Evolutionary conservation across 805 yeast genomes (phyloP).

Genomic region (Kuraishia molischiana): DNA sequence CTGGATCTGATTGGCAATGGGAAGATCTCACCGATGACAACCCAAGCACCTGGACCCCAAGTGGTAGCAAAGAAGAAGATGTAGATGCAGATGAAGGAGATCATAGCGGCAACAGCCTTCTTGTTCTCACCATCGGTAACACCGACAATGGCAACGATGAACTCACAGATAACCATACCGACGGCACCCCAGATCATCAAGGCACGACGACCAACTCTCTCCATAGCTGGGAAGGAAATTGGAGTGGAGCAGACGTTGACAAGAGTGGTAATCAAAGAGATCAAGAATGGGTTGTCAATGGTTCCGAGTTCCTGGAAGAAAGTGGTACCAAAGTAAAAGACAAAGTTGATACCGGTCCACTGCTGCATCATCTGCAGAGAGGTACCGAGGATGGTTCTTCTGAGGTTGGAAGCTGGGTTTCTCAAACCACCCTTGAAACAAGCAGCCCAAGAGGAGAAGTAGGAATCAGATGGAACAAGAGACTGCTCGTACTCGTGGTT

Average conservation of each 20-base stretch:
- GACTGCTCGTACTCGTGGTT: conserved; percentile 36
- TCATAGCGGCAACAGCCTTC: conserved; percentile 21
- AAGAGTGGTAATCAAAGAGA: conserved; percentile 41
- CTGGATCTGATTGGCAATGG: conserved; percentile 70
- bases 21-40: conserved; percentile 47
- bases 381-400: conserved; percentile 34
- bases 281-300: conserved; percentile 35
- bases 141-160: conserved; percentile 42
- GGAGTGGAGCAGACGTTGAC: conserved; percentile 45
- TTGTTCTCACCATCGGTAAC: conserved; percentile 16
- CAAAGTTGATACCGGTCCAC: conserved; percentile 68
- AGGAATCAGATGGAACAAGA: conserved; percentile 21
- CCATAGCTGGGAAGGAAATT: conserved; percentile 46
- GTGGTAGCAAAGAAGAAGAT: conserved; percentile 73
- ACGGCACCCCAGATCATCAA: conserved; percentile 38
- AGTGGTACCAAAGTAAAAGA: conserved; percentile 66
- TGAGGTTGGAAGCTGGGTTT: conserved; percentile 25
- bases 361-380: conserved; percentile 51
- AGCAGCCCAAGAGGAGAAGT: conserved; percentile 29
- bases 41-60: conserved; percentile 84
- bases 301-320: conserved; percentile 48
- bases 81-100: conserved; percentile 43
- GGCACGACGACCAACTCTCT: conserved; percentile 48
- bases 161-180: conserved; percentile 43
- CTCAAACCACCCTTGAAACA: conserved; percentile 33